Evolutionary conservation across 768 basidiomycete species (phyloP), one percentile per base, ranked within the genome.

Genomic region (Podaxis mareebaensis): DNA sequence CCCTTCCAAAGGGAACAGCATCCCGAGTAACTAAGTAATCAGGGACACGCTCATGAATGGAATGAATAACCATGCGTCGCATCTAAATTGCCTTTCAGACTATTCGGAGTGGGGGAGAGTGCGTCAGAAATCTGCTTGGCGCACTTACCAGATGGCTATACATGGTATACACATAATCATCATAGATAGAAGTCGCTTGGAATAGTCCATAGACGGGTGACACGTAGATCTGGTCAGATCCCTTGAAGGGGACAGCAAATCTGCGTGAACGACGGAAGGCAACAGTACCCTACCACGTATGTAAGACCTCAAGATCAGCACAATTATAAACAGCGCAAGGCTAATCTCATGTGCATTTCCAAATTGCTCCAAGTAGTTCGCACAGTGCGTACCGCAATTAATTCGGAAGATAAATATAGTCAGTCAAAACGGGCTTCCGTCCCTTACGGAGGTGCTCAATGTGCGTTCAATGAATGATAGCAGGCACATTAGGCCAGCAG

Each of bases 371-470:
- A 26, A 49, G 12, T 4, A 4, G 30, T 40, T 53, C 59, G 28
- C 59, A 60, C 59, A 51, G 8, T 22, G n/a, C 44, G n/a, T 17
- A n/a, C 22, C 59, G 51, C 33, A 26, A 52, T 24, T 24, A 24
- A 40, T 60, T 39, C 22, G 28, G 28, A 26, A n/a, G 20, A 38
- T 51, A 26, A 40, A 39, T 60, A 33, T 54, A 62, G 40, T 13
- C 4, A 15, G 2, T 40, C 33, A 33, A 33, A 33, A 1, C 33
- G 20, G 36, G 22, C 40, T 33, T 55, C 61, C 44, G 53, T 11
- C 28, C 53, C 53, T 62, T 55, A 54, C 61, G 61, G 61, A 62
- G 61, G 40, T 33, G 28, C 13, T 28, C 10, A 62, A 62, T 44
- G 42, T 55, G 61, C 61, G 60, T 24, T 28, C 20, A 28, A 46